Base-by-base conservation (phyloP, 1,139 yeast genomes). In the Geotrichum citri-aurantii region DNA sequence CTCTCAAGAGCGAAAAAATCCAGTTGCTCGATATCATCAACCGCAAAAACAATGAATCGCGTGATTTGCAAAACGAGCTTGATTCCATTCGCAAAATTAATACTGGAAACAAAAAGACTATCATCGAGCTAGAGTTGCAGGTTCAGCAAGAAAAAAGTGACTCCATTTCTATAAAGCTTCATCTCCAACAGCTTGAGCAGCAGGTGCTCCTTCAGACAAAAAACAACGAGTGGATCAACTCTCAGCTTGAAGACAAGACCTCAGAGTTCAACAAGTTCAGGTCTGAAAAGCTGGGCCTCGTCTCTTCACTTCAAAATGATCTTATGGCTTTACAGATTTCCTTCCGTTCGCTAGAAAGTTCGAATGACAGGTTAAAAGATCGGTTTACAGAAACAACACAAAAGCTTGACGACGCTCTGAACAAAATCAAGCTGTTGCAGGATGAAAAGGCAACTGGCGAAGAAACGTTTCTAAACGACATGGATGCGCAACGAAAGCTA, bases 401-500 rank as follows among this genome's bases (percentile, higher is more conserved):
- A 24, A 73, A 72, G 57, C 68, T 75, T 48, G 81, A 80, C 53
- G 70, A 72, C 33, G 58, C 78, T 2, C 65, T 79, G 24, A 65
- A 74, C 5, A 74, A 78, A 59, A 66, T 79, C 23, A 80, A 81
- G 58, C 76, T 77, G 24, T 67, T 84, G 19, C 83, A 80, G 54
- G 82, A 79, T 59, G 76, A 79, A 53, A 68, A 78, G 7, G 72
- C 80, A 0, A 65, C 75, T 8, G 77, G 78, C 26, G 83, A 81
- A 52, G 81, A 82, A 42, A 82, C 81, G 48, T 84, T 83, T 65
- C 72, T 83, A 50, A 81, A 80, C 56, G 96, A 89, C 66, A 75
- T 87, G 68, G 73, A 81, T 1, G 73, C 82, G 47, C 90, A 86
- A 68, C 84, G 85, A 61, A 82, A 88, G 54, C 73, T 85, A 46